These are phyloP conservation scores for Ceratobasidium sp. DNA, from an alignment of 1,284 basidiomycete species.

Conservation along the genomic window DNA sequence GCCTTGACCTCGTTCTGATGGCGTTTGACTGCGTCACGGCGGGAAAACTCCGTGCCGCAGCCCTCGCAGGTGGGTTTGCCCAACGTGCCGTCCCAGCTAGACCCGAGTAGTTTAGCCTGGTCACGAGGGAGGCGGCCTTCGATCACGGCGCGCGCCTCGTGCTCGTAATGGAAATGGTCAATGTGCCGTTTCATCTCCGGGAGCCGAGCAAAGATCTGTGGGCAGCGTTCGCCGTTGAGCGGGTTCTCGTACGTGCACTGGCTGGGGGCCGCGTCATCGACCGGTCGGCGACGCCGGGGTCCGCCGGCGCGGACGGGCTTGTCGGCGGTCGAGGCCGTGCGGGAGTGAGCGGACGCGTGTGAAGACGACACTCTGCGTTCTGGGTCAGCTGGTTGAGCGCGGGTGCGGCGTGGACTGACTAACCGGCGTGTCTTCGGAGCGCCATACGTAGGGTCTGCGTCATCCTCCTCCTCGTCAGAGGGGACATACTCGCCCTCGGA, in stretches of 20 bases:
- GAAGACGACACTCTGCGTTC: constrained; percentile 3
- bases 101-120: constrained; percentile 26
- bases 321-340: constrained; percentile 22
- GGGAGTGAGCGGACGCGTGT: constrained; percentile 11
- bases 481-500: constrained; percentile 39
- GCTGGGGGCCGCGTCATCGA: constrained; percentile 39
- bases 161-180: constrained; percentile 39
- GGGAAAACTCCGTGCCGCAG: constrained; percentile 39
- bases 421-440: constrained; percentile 31
- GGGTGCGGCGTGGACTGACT: neutral
- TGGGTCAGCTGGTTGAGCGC: neutral
- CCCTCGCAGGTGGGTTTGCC: constrained; percentile 41
- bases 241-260: constrained; percentile 40
- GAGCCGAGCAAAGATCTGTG: constrained; percentile 38
- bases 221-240: constrained; percentile 22
- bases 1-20: constrained; percentile 42
- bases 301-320: constrained; percentile 26
- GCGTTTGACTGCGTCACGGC: constrained; percentile 38
- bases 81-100: constrained; percentile 38
- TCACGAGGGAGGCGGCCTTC: constrained; percentile 35
- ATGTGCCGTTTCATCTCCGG: constrained; percentile 41
- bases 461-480: constrained; percentile 38
- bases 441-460: constrained; percentile 39
- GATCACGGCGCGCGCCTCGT: constrained; percentile 38
- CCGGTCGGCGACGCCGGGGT: constrained; percentile 19